Conservation (phyloP, 2,329 filamentous ascomycete species). For the Paracamarosporium sp. region DNA sequence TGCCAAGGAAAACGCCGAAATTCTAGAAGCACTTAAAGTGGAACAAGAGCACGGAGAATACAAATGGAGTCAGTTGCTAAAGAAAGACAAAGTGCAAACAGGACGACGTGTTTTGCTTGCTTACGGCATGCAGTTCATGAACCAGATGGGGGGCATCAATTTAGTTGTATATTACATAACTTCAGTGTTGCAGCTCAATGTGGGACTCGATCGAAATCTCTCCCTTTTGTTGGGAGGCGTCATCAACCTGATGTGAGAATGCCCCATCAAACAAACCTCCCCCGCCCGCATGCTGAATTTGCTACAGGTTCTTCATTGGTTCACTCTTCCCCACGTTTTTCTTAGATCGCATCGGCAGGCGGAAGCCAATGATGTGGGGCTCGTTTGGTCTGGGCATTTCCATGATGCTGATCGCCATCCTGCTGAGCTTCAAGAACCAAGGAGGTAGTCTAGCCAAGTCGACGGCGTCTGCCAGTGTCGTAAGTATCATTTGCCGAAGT, state of each 20-base stretch:
- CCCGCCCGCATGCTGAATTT: not conserved
- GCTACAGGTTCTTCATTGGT: constrained; percentile 32
- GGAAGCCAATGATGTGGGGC: constrained; percentile 41
- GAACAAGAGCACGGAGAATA: constrained; percentile 49
- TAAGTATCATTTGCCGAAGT: constrained; percentile 1
- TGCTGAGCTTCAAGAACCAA: constrained; percentile 51
- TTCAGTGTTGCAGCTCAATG: constrained; percentile 54
- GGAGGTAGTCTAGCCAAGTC: constrained; percentile 43
- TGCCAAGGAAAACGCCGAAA: constrained; percentile 54
- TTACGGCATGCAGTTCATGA: constrained; percentile 50
- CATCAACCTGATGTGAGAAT: constrained; percentile 31
- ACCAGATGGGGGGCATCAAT: constrained; percentile 49
- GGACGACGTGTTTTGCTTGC: constrained; percentile 48
- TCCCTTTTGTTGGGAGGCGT: constrained; percentile 57
- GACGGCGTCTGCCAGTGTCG: constrained; percentile 55
- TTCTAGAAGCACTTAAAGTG: constrained; percentile 44
- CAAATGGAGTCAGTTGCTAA: constrained; percentile 47
- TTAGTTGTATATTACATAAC: constrained; percentile 54
- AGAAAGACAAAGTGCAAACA: constrained; percentile 49
- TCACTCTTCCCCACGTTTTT: constrained; percentile 49
- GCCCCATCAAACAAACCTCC: not conserved
- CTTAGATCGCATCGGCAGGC: constrained; percentile 38
- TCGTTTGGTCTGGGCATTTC: constrained; percentile 37
- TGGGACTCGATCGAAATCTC: constrained; percentile 53
- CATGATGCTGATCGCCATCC: constrained; percentile 43